These are phyloP conservation scores for Trichosporon ovoides DNA, from an alignment of 1,284 basidiomycete species.

Conservation along the genomic window DNA sequence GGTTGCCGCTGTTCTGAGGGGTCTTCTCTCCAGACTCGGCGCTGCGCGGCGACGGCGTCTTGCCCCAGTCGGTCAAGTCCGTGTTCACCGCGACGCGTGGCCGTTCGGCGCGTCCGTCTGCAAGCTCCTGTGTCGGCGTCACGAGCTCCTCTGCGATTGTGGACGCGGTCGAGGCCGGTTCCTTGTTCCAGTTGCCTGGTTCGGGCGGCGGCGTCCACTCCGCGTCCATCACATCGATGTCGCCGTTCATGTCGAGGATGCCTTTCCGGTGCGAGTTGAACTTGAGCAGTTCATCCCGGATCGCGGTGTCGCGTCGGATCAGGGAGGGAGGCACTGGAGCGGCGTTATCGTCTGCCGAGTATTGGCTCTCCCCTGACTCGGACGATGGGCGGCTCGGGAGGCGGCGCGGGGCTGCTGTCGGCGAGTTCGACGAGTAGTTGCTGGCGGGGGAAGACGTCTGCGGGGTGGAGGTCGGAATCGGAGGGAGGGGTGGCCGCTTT, in stretches of 20 bases:
- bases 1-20: neutral
- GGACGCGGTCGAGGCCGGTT: conserved; percentile 5
- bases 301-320: neutral
- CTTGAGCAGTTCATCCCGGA: neutral
- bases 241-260: conserved; percentile 15
- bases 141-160: neutral
- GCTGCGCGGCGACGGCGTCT: conserved; percentile 2
- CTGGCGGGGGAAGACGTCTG: conserved; percentile 2
- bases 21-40: conserved; percentile 1
- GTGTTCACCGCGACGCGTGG: neutral
- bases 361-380: conserved; percentile 20
- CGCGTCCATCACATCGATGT: conserved; percentile 13
- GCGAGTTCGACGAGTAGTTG: neutral
- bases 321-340: neutral
- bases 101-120: neutral
- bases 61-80: conserved; percentile 9
- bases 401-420: neutral
- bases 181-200: conserved; percentile 4
- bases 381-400: conserved; percentile 4
- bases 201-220: conserved; percentile 15
- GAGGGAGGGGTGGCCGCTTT: neutral
- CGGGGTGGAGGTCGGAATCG: neutral
- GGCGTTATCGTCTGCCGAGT: conserved; percentile 16
- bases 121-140: conserved; percentile 10
- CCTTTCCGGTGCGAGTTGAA: conserved; percentile 5